Conservation (phyloP, 805 yeast genomes). For the Wickerhamomyces strasburgensis region DNA sequence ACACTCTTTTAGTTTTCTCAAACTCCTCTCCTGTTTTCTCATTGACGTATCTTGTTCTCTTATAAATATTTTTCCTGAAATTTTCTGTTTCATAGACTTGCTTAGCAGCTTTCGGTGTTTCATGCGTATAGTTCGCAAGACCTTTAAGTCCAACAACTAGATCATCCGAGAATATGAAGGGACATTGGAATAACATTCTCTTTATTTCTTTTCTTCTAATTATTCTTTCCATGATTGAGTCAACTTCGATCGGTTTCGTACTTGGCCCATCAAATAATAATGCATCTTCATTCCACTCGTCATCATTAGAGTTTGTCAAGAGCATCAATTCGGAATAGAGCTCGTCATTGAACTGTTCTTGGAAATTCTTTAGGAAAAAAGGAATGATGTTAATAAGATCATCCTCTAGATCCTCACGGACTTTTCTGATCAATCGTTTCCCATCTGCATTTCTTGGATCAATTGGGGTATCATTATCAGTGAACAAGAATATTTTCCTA, state of each 20-base stretch:
- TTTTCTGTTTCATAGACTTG: slow-evolving; percentile 53
- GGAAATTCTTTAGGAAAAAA: slow-evolving; percentile 44
- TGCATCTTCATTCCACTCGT: slow-evolving; percentile 14
- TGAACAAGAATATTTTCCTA: slow-evolving; percentile 63
- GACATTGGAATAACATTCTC: slow-evolving; percentile 58
- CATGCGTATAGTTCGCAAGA: slow-evolving; percentile 54
- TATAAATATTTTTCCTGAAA: slow-evolving; percentile 45
- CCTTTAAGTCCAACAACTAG: slow-evolving; percentile 69
- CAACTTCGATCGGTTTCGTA: slow-evolving; percentile 37
- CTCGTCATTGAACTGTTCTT: slow-evolving; percentile 37
- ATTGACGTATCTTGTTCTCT: slow-evolving; percentile 36
- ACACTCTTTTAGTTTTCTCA: slow-evolving; percentile 32
- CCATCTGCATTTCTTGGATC: slow-evolving; percentile 34
- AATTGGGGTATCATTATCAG: slow-evolving; percentile 70
- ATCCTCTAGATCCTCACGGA: slow-evolving; percentile 57
- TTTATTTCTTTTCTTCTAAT: slow-evolving; percentile 55
- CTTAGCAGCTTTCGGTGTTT: slow-evolving; percentile 43
- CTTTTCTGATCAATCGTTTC: slow-evolving; percentile 46
- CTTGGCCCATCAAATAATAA: slow-evolving; percentile 34
- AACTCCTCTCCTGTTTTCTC: slow-evolving; percentile 41
- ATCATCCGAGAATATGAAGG: slow-evolving; percentile 49
- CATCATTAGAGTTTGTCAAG: slow-evolving; percentile 18
- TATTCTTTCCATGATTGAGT: slow-evolving; percentile 43
- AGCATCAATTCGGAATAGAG: slow-evolving; percentile 52
- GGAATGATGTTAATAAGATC: slow-evolving; percentile 55